Base-by-base conservation (phyloP, 83 land plant genomes). In the Isoetes engelmannii region DNA sequence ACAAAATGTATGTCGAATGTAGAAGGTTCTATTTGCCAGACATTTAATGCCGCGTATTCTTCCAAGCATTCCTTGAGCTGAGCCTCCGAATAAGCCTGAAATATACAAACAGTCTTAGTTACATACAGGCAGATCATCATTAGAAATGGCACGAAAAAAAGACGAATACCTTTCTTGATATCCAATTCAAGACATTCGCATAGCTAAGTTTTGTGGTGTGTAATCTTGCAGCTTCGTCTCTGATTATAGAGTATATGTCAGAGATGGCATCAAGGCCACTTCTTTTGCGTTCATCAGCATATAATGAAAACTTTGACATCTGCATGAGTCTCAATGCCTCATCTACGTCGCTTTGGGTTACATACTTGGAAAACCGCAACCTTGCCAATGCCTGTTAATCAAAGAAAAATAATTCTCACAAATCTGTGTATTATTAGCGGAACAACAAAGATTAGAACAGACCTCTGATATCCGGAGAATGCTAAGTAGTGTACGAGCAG, bases 321-420 rank as follows among this genome's bases (percentile, higher is more conserved):
- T 90, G 92, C 92, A 93, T 93, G 8, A 93, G 78, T 63, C 98
- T 78, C 55, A 93, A 82, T 9, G 98, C 96, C 72, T 93, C 98
- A 72, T 93, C 98, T 28, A 93, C 85, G 78, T 93, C 98, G 84
- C 98, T 93, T 68, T 93, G 98, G 51, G 86, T 89, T 46, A 93
- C 98, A 48, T 74, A 79, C 45, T 75, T 85, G 20, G 98, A 89
- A 53, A 90, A 90, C 19, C 98, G 77, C 6, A 93, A 86, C 66
- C 98, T 79, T 20, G 97, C 90, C n/a, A 93, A 76, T 45, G 98
- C 89, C 98, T 90, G 76, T 12, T 19, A 41, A 50, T 21, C 41
- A 68, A 49, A 5, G 17, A 13, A 60, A 15, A 19, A n/a, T 9
- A 45, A 1, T 15, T 46, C 6, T 48, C 10, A 57, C 7, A 46